Evolutionary conservation across 108 stramenopile genomes (phyloP).

Genomic region (Cyclotella atomus): DNA sequence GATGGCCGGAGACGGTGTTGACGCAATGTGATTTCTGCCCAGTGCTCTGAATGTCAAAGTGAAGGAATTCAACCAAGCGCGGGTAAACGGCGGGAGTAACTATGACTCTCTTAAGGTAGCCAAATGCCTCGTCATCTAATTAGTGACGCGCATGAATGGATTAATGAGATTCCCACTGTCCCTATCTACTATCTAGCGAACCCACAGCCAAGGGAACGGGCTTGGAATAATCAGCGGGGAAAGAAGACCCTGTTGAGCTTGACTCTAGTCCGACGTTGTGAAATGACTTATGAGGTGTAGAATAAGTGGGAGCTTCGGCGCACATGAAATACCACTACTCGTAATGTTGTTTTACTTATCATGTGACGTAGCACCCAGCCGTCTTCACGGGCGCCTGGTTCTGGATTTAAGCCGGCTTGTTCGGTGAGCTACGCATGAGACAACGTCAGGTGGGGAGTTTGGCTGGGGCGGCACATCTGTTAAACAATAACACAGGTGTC

Average conservation of each 20-base stretch:
- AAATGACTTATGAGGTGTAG: constrained; percentile 98
- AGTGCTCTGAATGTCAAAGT: constrained; percentile 93
- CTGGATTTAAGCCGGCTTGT: constrained; percentile 65
- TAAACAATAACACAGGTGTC: constrained; percentile 93
- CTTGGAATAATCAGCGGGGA: constrained; percentile 91
- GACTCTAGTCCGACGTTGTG: constrained; percentile 98
- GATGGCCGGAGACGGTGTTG: constrained; percentile 86
- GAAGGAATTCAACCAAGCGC: constrained; percentile 89
- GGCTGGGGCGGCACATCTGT: constrained; percentile 97
- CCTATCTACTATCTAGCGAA: constrained; percentile 98
- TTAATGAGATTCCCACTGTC: constrained; percentile 95
- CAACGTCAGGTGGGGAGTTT: constrained; percentile 95
- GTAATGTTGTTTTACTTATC: constrained; percentile 98
- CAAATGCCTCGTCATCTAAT: constrained; percentile 93
- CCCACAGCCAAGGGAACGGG: constrained; percentile 96
- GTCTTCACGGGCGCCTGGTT: constrained; percentile 83
- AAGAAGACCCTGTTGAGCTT: constrained; percentile 99
- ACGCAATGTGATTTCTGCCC: constrained; percentile 91
- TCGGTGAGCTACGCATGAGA: constrained; percentile 86
- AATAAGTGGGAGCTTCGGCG: constrained; percentile 95
- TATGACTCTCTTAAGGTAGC: constrained; percentile 97
- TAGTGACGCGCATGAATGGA: constrained; percentile 92
- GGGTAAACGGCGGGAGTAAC: constrained; percentile 93
- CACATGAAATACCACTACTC: constrained; percentile 97
- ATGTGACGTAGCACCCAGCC: constrained; percentile 86